Evolutionary conservation across 805 yeast species (phyloP).

Genomic region (Candida montana): DNA sequence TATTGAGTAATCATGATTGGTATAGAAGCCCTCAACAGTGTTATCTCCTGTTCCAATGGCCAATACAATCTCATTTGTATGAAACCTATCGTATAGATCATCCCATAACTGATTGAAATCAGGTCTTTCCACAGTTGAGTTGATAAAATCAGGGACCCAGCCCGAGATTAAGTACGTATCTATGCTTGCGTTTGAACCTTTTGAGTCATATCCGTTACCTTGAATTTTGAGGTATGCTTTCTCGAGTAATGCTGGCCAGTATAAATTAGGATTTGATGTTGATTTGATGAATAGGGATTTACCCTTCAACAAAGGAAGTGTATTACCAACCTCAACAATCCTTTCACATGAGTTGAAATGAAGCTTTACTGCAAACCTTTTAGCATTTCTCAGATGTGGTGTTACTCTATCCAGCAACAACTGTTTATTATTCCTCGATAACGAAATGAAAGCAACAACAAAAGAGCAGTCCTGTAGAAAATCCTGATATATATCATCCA

Average conservation of each 20-base stretch:
- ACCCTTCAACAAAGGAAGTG: constrained; percentile 33
- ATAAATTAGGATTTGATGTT: constrained; percentile 10
- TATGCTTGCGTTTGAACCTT: constrained; percentile 71
- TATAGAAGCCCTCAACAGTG: constrained; percentile 34
- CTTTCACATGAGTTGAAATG: constrained; percentile 50
- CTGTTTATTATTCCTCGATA: constrained; percentile 26
- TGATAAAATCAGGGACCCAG: constrained; percentile 61
- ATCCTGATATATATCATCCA: constrained; percentile 41
- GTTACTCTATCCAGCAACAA: constrained; percentile 6
- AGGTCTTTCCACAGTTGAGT: constrained; percentile 29
- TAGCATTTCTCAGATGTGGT: constrained; percentile 17
- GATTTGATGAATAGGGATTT: constrained; percentile 17
- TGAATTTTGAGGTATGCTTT: constrained; percentile 63
- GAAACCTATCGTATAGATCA: constrained; percentile 27
- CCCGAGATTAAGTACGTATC: constrained; percentile 65
- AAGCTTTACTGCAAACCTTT: constrained; percentile 37
- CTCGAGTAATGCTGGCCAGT: constrained; percentile 74
- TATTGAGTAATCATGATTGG: constrained; percentile 70
- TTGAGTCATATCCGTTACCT: constrained; percentile 48
- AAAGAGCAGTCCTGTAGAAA: constrained; percentile 66
- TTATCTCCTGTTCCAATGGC: constrained; percentile 66
- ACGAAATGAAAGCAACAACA: constrained; percentile 59
- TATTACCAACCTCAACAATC: constrained; percentile 40
- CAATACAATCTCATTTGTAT: constrained; percentile 36
- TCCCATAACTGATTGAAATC: constrained; percentile 31